Conservation (phyloP, 73 alveolate genomes). For the Effrenium voratum region DNA sequence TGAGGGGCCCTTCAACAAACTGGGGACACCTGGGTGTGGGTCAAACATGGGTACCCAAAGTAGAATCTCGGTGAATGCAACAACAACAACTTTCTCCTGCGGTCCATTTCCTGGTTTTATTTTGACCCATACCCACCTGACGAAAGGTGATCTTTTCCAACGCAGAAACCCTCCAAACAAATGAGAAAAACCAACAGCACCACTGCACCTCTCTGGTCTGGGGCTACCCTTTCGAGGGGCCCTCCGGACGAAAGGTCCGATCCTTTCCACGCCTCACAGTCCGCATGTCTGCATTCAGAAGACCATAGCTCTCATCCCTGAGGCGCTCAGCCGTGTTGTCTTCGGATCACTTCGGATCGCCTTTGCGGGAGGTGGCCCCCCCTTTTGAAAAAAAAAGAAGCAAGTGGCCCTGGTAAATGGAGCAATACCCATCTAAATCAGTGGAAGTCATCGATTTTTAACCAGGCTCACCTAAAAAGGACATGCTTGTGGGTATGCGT, state of each 20-base stretch:
- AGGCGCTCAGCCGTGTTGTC: no score
- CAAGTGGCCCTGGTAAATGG: neutral
- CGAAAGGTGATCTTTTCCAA: neutral
- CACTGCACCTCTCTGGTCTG: neutral
- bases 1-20: neutral
- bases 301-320: slow-evolving; percentile 35
- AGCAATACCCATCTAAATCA: no score
- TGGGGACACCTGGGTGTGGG: no score
- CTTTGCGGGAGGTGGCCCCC: neutral
- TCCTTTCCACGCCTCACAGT: slow-evolving; percentile 25
- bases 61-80: no score
- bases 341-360: no score
- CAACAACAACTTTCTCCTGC: no score
- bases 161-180: neutral
- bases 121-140: neutral
- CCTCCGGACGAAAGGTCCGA: neutral
- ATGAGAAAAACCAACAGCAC: neutral
- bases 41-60: no score
- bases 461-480: no score
- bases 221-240: no score
- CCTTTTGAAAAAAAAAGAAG: neutral
- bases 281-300: slow-evolving; percentile 66
- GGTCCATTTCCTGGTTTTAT: neutral
- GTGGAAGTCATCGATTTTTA: no score
- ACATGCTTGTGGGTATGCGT: no score